Conservation (phyloP, 2,329 filamentous ascomycete genomes). For the Epicoccum sorghinum region DNA sequence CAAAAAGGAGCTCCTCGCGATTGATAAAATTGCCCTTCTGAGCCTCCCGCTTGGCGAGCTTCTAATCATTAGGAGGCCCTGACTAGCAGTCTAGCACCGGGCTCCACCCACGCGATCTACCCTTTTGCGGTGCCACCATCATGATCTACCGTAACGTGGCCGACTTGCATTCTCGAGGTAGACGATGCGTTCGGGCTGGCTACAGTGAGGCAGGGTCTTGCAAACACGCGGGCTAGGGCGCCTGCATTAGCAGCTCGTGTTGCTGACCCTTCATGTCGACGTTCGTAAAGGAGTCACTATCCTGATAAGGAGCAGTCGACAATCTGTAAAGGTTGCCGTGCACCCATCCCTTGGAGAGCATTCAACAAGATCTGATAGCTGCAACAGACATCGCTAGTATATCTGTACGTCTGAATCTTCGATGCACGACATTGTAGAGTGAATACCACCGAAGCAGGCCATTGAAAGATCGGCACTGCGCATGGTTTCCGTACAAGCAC, state of each 20-base stretch:
- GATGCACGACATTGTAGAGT: constrained; percentile 6
- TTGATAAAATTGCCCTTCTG: constrained; percentile 25
- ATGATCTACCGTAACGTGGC: not conserved
- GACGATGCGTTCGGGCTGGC: not conserved
- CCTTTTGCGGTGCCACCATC: constrained; percentile 4
- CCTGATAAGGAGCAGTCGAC: not conserved
- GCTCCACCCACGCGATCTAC: constrained; percentile 6
- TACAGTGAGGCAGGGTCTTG: not conserved
- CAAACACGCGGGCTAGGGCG: not conserved
- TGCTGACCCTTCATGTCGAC: not conserved
- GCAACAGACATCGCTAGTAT: constrained; percentile 1
- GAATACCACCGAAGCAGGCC: not conserved
- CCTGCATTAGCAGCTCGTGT: constrained; percentile 1
- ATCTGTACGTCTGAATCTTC: constrained; percentile 6
- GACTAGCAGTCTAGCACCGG: constrained; percentile 15
- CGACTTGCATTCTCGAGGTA: constrained; percentile 3
- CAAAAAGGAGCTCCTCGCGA: constrained; percentile 32
- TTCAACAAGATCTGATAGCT: constrained; percentile 4
- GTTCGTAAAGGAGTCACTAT: not conserved
- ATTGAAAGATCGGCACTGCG: no score
- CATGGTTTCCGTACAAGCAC: no score
- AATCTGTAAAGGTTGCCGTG: constrained; percentile 3
- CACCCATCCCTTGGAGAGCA: constrained; percentile 9
- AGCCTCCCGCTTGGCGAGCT: constrained; percentile 22
- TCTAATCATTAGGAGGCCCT: constrained; percentile 21